These are phyloP conservation scores for Paxillus involutus DNA, from an alignment of 768 basidiomycete genomes.

Conservation along the genomic window DNA sequence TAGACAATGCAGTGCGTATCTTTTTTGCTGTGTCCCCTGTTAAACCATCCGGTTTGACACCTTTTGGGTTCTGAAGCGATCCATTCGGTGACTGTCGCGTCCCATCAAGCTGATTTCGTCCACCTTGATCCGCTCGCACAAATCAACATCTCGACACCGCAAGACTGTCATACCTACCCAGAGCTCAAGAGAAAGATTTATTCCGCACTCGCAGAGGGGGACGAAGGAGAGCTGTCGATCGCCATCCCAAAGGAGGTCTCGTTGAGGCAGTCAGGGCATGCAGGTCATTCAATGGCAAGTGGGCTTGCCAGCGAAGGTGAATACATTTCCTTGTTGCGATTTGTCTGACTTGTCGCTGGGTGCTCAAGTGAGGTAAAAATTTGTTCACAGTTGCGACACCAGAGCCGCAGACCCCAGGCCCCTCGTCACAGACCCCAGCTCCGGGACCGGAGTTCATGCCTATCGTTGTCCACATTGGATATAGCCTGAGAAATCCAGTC, in stretches of 20 bases:
- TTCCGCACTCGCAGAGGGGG: conserved; percentile 84
- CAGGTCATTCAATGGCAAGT: conserved; percentile 35
- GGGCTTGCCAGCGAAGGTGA: conserved; percentile 58
- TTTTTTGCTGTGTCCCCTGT: conserved; percentile 3
- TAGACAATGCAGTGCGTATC: conserved; percentile 76
- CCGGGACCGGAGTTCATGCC: conserved; percentile 69
- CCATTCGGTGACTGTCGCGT: conserved; percentile 70
- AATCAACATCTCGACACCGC: conserved; percentile 62
- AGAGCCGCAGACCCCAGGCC: conserved; percentile 73
- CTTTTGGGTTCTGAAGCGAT: conserved; percentile 47
- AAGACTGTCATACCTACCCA: conserved; percentile 86
- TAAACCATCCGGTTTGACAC: conserved; percentile 23
- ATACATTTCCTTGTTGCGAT: conserved; percentile 13
- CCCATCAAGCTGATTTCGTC: conserved; percentile 72
- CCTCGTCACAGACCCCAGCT: conserved; percentile 30
- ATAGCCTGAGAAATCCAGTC: conserved; percentile 78
- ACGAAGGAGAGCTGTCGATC: conserved; percentile 94
- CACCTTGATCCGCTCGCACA: conserved; percentile 75
- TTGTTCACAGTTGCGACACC: conserved; percentile 62
- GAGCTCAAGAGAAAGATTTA: conserved; percentile 93
- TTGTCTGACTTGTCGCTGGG: not conserved
- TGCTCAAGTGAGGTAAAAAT: conserved; percentile 6
- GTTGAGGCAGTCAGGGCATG: conserved; percentile 57
- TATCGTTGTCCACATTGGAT: conserved; percentile 73
- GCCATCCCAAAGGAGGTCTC: conserved; percentile 75